Percentiles rank a stretch among this genome's conserved stretches.
Conservation (phyloP, 345 rosid species). For the Salix brachista region DNA sequence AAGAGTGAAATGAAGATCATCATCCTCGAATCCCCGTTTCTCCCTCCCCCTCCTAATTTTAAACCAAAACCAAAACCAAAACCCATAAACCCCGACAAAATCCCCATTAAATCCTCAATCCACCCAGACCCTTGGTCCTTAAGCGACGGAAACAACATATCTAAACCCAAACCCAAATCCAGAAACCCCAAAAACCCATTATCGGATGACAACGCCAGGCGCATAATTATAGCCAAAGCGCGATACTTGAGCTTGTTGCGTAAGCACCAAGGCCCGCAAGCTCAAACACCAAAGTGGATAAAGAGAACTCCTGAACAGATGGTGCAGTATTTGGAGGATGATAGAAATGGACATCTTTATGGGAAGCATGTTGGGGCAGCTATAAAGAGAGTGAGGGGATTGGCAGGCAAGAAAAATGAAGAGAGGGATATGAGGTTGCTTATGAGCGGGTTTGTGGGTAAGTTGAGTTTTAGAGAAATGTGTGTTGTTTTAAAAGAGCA, state of each 20-base stretch:
- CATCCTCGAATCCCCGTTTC: slow-evolving; percentile 37
- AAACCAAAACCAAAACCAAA: slow-evolving; percentile 20
- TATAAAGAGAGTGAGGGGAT: slow-evolving; percentile 59
- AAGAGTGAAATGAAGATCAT: slow-evolving; percentile 21
- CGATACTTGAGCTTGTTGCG: slow-evolving; percentile 60
- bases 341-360: slow-evolving; percentile 65
- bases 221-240: slow-evolving; percentile 75
- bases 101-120: slow-evolving; percentile 35
- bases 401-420: slow-evolving; percentile 40
- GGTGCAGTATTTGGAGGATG: slow-evolving; percentile 75
- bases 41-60: slow-evolving; percentile 13
- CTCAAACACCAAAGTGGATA: slow-evolving; percentile 75
- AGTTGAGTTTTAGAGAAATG: slow-evolving; percentile 78
- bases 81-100: slow-evolving; percentile 1
- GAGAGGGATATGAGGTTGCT: slow-evolving; percentile 58
- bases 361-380: slow-evolving; percentile 89
- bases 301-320: slow-evolving; percentile 88
- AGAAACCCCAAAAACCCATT: slow-evolving; percentile 60
- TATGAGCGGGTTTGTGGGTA: slow-evolving; percentile 78
- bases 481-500: slow-evolving; percentile 87
- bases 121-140: slow-evolving; percentile 81
- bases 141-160: slow-evolving; percentile 56
- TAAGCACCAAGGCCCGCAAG: slow-evolving; percentile 70
- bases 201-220: slow-evolving; percentile 79
- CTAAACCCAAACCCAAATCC: slow-evolving; percentile 59